Conservation (phyloP, 1,284 basidiomycete genomes). For the Sanguinoderma infundibulare region DNA sequence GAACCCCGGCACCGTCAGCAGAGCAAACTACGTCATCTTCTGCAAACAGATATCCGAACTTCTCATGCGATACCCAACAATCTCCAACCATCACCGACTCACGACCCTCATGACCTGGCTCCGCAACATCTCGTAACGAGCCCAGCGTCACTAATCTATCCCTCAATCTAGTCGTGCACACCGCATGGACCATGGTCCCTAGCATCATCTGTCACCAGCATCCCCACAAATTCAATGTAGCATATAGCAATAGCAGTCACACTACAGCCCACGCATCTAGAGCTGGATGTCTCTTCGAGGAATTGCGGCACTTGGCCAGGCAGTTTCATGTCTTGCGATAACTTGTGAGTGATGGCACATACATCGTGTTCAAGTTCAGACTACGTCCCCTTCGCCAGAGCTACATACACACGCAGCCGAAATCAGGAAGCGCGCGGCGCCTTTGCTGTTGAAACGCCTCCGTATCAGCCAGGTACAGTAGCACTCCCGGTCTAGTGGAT, state of each 20-base stretch:
- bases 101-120: slow-evolving; percentile 13
- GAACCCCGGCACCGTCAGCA: neutral
- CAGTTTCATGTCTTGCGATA: no score
- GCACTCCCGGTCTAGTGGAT: no score
- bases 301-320: no score
- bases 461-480: no score
- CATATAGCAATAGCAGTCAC: neutral
- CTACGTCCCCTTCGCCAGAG: no score
- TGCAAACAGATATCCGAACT: slow-evolving; percentile 15
- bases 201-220: neutral
- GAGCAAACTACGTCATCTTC: slow-evolving; percentile 13
- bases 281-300: no score
- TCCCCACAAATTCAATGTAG: no score
- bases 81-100: slow-evolving; percentile 16
- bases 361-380: no score
- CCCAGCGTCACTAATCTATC: neutral
- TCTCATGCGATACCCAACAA: slow-evolving; percentile 9
- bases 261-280: neutral
- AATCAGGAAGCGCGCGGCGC: no score
- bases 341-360: no score
- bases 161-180: neutral
- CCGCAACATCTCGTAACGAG: slow-evolving; percentile 2
- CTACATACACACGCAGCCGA: no score
- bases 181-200: neutral
- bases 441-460: no score